Percentiles rank a stretch among this genome's conserved stretches.
These are phyloP conservation scores for Fusarium xylarioides DNA, from an alignment of 2,329 filamentous ascomycete species.

Conservation along the genomic window DNA sequence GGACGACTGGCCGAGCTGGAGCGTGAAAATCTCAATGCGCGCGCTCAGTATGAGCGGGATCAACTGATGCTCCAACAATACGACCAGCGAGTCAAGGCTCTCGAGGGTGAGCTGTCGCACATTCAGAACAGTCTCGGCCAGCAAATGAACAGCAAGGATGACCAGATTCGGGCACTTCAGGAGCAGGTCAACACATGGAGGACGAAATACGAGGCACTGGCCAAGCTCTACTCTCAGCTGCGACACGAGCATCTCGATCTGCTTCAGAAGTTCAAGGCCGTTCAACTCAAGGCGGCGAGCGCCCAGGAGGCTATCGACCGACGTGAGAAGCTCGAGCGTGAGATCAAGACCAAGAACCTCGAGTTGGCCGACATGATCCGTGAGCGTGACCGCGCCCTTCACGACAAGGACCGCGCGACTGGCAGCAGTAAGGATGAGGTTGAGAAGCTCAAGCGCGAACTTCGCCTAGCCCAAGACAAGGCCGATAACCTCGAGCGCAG, in stretches of 20 bases:
- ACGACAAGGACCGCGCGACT: slow-evolving; percentile 88
- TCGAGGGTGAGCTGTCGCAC: slow-evolving; percentile 87
- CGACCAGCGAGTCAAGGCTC: slow-evolving; percentile 89
- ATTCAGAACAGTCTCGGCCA: slow-evolving; percentile 85
- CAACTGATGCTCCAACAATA: slow-evolving; percentile 98
- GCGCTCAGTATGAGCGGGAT: slow-evolving; percentile 96
- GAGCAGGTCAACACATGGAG: slow-evolving; percentile 99
- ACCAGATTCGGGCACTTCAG: slow-evolving; percentile 90
- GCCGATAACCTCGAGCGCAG: slow-evolving; percentile 91
- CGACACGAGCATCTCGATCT: slow-evolving; percentile 95
- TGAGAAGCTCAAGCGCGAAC: slow-evolving; percentile 92
- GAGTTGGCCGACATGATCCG: slow-evolving; percentile 98
- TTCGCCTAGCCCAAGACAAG: slow-evolving; percentile 89
- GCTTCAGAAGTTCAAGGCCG: slow-evolving; percentile 93
- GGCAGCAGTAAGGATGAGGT: slow-evolving; percentile 92
- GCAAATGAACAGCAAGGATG: slow-evolving; percentile 89
- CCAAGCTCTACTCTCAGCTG: slow-evolving; percentile 96
- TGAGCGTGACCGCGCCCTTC: slow-evolving; percentile 90
- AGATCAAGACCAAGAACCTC: slow-evolving; percentile 99
- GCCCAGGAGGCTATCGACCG: slow-evolving; percentile 96
- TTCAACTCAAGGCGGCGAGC: slow-evolving; percentile 95
- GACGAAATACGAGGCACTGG: slow-evolving; percentile 94
- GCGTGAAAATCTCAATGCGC: slow-evolving; percentile 91
- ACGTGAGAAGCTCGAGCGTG: slow-evolving; percentile 93
- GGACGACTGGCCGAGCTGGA: slow-evolving; percentile 95